These are phyloP conservation scores for Austroboletus niveus DNA, from an alignment of 1,284 basidiomycete species.

Conservation along the genomic window DNA sequence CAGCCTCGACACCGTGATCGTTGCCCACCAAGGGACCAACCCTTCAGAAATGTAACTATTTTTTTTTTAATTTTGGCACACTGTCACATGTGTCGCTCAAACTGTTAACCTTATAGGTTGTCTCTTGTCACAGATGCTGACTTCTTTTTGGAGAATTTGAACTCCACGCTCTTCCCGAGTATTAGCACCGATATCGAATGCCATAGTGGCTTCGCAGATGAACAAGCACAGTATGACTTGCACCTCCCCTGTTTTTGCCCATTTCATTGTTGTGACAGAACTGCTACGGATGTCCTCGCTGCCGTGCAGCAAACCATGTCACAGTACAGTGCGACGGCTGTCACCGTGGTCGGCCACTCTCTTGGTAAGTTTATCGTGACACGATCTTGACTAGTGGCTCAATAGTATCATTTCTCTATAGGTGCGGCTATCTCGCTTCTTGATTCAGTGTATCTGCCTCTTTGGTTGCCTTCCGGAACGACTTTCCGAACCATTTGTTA, in stretches of 20 bases:
- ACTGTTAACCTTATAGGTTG: slow-evolving; percentile 22
- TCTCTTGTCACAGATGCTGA: slow-evolving; percentile 54
- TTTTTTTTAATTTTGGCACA: too few relatives aligned
- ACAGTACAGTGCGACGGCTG: slow-evolving; percentile 38
- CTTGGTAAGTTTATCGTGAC: slow-evolving; percentile 38
- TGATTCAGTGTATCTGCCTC: slow-evolving; percentile 41
- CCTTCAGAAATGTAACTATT: slow-evolving; percentile 10
- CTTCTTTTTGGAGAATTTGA: slow-evolving; percentile 38
- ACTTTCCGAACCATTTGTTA: slow-evolving; percentile 42
- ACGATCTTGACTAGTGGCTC: too few relatives aligned
- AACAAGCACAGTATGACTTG: slow-evolving; percentile 44
- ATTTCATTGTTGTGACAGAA: slow-evolving; percentile 33
- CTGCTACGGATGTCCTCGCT: slow-evolving; percentile 47
- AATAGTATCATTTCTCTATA: background rate
- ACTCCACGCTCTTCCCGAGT: slow-evolving; percentile 59
- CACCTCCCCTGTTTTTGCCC: slow-evolving; percentile 34
- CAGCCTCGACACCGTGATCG: slow-evolving; percentile 32
- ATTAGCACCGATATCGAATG: slow-evolving; percentile 46
- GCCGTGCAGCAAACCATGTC: slow-evolving; percentile 47
- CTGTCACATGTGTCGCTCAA: background rate
- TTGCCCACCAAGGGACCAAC: slow-evolving; percentile 39
- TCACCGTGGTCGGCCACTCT: slow-evolving; percentile 58
- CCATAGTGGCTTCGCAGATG: slow-evolving; percentile 56
- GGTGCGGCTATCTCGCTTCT: slow-evolving; percentile 56
- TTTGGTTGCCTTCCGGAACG: slow-evolving; percentile 36